Base-by-base conservation (phyloP, 2,329 filamentous ascomycete species). In the Monascus ruber region DNA sequence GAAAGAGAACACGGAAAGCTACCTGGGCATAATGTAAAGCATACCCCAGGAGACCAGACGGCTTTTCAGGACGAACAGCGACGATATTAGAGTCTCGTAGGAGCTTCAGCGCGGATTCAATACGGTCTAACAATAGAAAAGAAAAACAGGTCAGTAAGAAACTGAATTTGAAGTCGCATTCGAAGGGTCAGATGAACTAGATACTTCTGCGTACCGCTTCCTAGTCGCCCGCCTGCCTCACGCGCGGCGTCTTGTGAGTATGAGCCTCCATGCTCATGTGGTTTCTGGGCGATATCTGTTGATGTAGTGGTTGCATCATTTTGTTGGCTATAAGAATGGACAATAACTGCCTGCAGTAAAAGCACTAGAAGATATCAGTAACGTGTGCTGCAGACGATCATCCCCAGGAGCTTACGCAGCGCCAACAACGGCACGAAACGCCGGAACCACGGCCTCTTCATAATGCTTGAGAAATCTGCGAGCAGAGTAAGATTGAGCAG, bases 1-100 rank as follows among this genome's bases (percentile, higher is more conserved):
- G 74, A 55, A 81, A 82, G 11, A 83, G 62, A 26, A 79, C 62
- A 35, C 74, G 72, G 53, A 83, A 77, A 24, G 75, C 61, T 55
- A 79, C 68, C 50, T 76, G 75, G 31, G 72, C 70, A 54, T 82
- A 83, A 63, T 82, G 70, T 46, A 71, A 64, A 31, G 70, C 65
- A 41, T 71, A 69, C 31, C 73, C 74, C 5, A 80, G 43, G 28
- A 82, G 53, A 26, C 79, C 77, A 6, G 71, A 71, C 5, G 76
- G 73, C 54, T 73, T 76, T 10, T 63, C 56, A 10, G 49, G 38
- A 26, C 52, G 43, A 6, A 42, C 28, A 9, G 48, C 37, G 1
- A 53, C 37, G 10, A 56, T 49, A 31, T 58, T 57, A 4, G 50
- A 37, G 28, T 50, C 47, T 27, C 50, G 56, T 24, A 63, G 55